Conservation (phyloP, 495 filamentous ascomycete genomes). For the Tricharina praecox region DNA sequence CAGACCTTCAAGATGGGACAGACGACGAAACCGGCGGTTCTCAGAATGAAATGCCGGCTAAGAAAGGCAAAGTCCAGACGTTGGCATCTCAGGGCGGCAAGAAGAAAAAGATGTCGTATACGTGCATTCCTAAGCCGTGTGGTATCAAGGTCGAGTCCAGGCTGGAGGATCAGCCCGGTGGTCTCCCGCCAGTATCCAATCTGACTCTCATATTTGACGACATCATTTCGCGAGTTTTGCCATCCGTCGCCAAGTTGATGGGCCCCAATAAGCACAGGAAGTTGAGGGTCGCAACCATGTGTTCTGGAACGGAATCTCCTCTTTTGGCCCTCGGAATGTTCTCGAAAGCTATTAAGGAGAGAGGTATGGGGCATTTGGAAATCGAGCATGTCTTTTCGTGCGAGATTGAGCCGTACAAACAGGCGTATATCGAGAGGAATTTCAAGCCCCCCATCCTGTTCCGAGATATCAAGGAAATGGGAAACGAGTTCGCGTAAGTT, state of each 20-base stretch:
- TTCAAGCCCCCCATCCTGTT: slow-evolving; percentile 47
- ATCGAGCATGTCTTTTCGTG: slow-evolving; percentile 57
- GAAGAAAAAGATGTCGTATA: slow-evolving; percentile 7
- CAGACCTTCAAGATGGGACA: slow-evolving; percentile 5
- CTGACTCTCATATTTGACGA: slow-evolving; percentile 27
- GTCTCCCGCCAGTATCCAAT: slow-evolving; percentile 27
- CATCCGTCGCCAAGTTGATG: slow-evolving; percentile 23
- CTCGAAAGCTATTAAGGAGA: slow-evolving; percentile 27
- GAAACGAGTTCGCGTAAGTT: slow-evolving; percentile 39
- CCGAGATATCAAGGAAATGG: slow-evolving; percentile 50
- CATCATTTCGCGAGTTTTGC: slow-evolving; percentile 17
- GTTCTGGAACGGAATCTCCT: slow-evolving; percentile 69
- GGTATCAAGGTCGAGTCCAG: slow-evolving; percentile 12
- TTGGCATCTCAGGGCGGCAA: background rate
- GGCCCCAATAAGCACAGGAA: slow-evolving; percentile 29
- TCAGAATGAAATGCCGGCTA: slow-evolving; percentile 5
- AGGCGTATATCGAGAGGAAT: slow-evolving; percentile 61
- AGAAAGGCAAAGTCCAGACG: slow-evolving; percentile 9
- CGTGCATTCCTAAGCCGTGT: slow-evolving; percentile 8
- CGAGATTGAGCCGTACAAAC: slow-evolving; percentile 64
- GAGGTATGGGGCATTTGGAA: slow-evolving; percentile 25
- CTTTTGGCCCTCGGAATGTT: slow-evolving; percentile 46
- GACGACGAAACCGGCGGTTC: slow-evolving; percentile 8
- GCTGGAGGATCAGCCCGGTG: slow-evolving; percentile 4
- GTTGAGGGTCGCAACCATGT: slow-evolving; percentile 56